Conservation (phyloP, 371 early-diverging fungal species). For the Blastocladiella emersonii region DNA sequence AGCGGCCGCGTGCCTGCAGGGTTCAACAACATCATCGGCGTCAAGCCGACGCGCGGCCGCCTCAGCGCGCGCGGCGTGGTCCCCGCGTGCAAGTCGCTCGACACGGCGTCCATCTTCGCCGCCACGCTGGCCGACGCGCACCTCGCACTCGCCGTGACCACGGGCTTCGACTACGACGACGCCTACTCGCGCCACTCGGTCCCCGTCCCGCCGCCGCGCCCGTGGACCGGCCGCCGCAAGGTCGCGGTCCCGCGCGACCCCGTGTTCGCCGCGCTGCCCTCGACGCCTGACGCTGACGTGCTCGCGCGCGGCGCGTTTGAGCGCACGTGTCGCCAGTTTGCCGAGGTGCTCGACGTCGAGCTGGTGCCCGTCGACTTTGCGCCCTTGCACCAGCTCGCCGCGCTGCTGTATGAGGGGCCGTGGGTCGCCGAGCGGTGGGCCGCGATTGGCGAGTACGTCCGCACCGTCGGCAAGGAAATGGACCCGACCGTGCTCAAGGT, state of each 20-base stretch:
- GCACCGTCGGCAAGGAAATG: neutral
- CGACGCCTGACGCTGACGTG: neutral
- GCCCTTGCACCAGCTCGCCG: neutral
- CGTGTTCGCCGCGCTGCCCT: neutral
- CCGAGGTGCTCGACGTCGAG: neutral
- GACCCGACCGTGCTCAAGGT: neutral
- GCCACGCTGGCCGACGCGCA: neutral
- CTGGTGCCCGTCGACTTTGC: neutral
- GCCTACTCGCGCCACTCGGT: neutral
- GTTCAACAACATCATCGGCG: neutral
- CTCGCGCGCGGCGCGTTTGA: neutral
- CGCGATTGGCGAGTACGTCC: neutral
- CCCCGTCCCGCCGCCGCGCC: no score
- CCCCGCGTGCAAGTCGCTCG: neutral
- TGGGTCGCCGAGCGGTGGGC: neutral
- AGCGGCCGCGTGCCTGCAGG: neutral
- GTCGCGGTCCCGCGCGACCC: neutral
- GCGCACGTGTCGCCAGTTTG: neutral
- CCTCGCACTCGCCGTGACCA: neutral
- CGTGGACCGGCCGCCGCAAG: neutral
- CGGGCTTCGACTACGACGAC: neutral
- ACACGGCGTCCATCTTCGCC: neutral
- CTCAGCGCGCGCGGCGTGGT: neutral
- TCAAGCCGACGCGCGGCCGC: neutral
- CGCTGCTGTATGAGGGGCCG: neutral